Percentiles rank a stretch among this genome's conserved stretches.
Evolutionary conservation across 768 basidiomycete genomes (phyloP).

Genomic region (Rickenella mellea): DNA sequence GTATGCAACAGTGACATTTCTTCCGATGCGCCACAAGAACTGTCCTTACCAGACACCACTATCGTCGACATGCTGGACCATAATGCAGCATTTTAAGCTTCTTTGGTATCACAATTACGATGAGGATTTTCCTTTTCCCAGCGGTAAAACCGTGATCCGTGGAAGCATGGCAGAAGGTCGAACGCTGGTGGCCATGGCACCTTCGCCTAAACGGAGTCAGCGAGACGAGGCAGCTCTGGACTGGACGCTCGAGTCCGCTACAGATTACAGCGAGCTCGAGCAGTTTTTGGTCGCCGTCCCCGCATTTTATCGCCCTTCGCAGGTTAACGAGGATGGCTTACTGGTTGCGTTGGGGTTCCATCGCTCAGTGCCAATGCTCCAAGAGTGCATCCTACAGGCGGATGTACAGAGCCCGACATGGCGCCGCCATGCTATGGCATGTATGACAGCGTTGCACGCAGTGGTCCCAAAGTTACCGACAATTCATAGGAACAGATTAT

Average conservation of each 20-base stretch:
- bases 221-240: constrained; percentile 30
- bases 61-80: constrained; percentile 4
- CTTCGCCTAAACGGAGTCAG: constrained; percentile 23
- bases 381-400: too few species aligned
- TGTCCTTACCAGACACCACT: constrained; percentile 11
- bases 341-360: too few species aligned
- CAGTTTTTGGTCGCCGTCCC: constrained; percentile 27
- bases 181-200: constrained; percentile 24
- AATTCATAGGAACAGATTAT: too few species aligned
- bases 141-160: too few species aligned
- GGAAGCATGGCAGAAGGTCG: constrained; percentile 21
- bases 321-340: too few species aligned
- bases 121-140: constrained; percentile 7
- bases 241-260: constrained; percentile 28
- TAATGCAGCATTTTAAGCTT: constrained; percentile 15
- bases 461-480: too few species aligned
- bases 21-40: constrained; percentile 4
- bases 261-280: constrained; percentile 26
- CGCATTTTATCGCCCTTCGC: constrained; percentile 22
- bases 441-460: too few species aligned
- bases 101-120: constrained; percentile 17
- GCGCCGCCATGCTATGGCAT: too few species aligned
- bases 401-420: too few species aligned
- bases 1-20: constrained; percentile 5
- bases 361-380: too few species aligned